phyloP scores from a whole-genome alignment of 768 basidiomycete genomes.

The Mycena vitilis region DNA sequence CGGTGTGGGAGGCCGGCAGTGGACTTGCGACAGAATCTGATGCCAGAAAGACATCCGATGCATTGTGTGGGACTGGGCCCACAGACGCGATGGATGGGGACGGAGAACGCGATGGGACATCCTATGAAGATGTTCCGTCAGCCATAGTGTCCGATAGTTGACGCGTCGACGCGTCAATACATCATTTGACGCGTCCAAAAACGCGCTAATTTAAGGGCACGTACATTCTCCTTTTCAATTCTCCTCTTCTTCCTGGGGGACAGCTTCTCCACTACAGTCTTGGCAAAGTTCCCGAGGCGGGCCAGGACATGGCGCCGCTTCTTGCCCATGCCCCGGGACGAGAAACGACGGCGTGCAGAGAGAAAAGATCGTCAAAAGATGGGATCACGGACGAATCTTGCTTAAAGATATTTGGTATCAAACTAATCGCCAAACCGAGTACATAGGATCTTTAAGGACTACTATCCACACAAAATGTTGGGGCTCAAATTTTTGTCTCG shows the following conservation, averaged over 20 bases:
- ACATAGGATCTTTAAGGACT: neutral
- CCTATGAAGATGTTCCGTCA: neutral
- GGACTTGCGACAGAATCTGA: neutral
- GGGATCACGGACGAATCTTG: too few species aligned
- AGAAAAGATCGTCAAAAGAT: too few species aligned
- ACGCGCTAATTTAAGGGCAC: neutral
- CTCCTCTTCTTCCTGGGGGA: constrained; percentile 11
- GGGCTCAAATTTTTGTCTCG: neutral
- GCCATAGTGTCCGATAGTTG: neutral
- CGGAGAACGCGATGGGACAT: too few species aligned
- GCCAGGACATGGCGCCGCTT: constrained; percentile 10
- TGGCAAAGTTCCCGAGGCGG: constrained; percentile 1
- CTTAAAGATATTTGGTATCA: too few species aligned
- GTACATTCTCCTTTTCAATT: constrained; percentile 10
- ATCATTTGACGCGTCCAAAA: too few species aligned
- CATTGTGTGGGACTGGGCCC: neutral
- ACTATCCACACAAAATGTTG: neutral
- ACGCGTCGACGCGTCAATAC: too few species aligned
- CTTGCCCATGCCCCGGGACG: too few species aligned
- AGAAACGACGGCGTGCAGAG: neutral
- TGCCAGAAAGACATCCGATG: constrained; percentile 1
- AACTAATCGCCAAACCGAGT: neutral
- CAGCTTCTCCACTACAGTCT: neutral
- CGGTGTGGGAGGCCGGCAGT: neutral
- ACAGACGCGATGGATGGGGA: neutral